Evolutionary conservation across 2,329 filamentous ascomycete species (phyloP), one percentile per base, ranked within the genome.

Genomic region (Bimuria novae-zelandiae): DNA sequence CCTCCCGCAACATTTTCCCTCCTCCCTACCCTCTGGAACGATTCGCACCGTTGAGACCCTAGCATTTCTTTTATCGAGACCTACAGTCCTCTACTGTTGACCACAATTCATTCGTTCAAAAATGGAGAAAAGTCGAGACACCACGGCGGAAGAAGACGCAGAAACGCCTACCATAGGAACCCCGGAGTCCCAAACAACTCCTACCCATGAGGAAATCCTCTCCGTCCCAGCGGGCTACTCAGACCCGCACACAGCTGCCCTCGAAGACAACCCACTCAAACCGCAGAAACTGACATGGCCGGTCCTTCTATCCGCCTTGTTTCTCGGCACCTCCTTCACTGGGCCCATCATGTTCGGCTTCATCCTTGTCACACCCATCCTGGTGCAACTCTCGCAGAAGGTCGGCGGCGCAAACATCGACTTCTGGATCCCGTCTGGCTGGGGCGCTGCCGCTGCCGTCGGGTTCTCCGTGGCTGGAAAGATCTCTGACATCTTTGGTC

Each of bases 401-500:
- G 35, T 64, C 36, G 54, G 56, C 11, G 59, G 58, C 22, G 50
- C 45, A 16, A 58, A 61, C 36, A 62, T 67, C 19, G 50, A 54
- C 35, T 59, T 61, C 27, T 69, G 64, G 64, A 64, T 67, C 8
- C 62, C 63, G 1, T 62, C 63, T 37, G 63, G 62, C 22, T 70
- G 69, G 56, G 55, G 66, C 2, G 58, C 60, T 19, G 63, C 65
- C 16, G 63, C 62, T 1, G 69, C 70, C 3, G 61, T 72, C 7
- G 63, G 64, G 21, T 73, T 72, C 53, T 54, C 65, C 3, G 57
- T 72, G 36, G 68, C 71, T 16, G 70, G 71, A 6, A 57, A 64
- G n/a, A 49, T 72, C 7, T 65, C 61, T 14, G 71, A 74, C 41
- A 70, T 74, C 12, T 71, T 74, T 32, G 71, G 70, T 8, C 48